Base-by-base conservation (phyloP, 768 basidiomycete species). In the Dendrothele bispora region DNA sequence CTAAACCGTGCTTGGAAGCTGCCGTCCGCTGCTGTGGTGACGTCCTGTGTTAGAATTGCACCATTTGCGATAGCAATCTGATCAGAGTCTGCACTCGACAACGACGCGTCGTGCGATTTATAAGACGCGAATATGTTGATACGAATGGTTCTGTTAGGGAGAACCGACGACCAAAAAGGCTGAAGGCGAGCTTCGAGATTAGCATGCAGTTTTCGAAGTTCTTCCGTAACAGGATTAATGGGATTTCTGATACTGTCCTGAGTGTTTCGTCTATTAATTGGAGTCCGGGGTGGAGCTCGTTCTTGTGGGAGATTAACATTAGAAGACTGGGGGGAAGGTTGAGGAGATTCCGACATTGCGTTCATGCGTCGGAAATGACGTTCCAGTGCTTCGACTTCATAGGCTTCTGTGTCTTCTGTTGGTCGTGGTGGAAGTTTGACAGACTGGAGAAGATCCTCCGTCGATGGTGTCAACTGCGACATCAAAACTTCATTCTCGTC, bases 151-250 rank as follows among this genome's bases (percentile, higher is more conserved):
- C 91, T 79, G 21, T 79, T 73, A 8, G 86, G 59, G 0, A 95
- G 69, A 1, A 80, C 82, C 4, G 83, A 82, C 3, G 85, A 78
- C 90, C 90, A 94, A 66, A 95, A 93, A 0, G 85, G 82, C 39
- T 79, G 81, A 21, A 95, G 67, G 1, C 93, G 82, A 5, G 75
- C 64, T 59, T 92, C 88, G 4, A 95, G 74, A 56, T 94, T 95
- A 11, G 73, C 72, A 52, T 93, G 86, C 43, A 86, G 72, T 21
- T 77, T 74, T 3, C 71, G 77, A 15, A 87, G 59, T 18, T 74
- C 66, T 5, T 50, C 54, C 5, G 62, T 49, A 30, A 61, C 36
- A 18, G 17, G 32, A n/a, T n/a, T n/a, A n/a, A n/a, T 39, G 10
- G 39, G 17, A 17, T 24, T 40, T 14, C 39, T 7, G 18, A 48